Percentiles rank a stretch among this genome's conserved stretches.
Conservation (phyloP, 78 protist species). For the Diacronema lutheri region DNA sequence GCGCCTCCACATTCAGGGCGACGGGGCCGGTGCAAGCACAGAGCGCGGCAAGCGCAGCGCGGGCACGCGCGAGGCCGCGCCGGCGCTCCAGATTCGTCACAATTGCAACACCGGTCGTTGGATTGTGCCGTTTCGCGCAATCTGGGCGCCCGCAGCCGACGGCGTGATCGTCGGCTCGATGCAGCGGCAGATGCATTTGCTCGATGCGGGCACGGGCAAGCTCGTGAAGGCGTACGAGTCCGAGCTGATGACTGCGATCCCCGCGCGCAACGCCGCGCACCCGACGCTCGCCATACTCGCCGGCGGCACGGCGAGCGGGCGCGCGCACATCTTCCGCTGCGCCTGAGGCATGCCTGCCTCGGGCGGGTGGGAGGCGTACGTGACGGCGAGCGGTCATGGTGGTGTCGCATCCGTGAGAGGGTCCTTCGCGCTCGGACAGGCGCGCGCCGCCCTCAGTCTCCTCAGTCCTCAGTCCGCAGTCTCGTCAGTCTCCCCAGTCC, state of each 20-base stretch:
- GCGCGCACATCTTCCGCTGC: constrained; percentile 1
- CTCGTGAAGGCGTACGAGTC: neutral
- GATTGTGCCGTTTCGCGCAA: neutral
- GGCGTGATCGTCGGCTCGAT: neutral
- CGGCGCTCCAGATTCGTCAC: neutral
- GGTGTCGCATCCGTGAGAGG: no score
- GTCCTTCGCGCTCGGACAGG: no score
- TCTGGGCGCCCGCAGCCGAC: neutral
- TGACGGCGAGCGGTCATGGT: no score
- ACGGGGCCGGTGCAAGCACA: no score
- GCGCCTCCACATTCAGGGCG: no score
- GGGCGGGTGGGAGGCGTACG: no score
- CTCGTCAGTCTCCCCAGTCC: no score
- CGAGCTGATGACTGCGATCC: constrained; percentile 8
- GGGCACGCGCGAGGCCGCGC: neutral
- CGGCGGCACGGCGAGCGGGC: neutral
- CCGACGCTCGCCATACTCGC: neutral
- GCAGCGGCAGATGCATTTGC: neutral
- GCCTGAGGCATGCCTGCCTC: no score
- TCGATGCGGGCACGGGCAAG: neutral
- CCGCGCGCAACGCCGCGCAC: neutral
- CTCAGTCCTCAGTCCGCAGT: no score
- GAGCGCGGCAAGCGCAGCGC: no score
- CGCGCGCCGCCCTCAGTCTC: no score
- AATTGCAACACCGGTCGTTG: neutral